Conservation (phyloP, 1,284 basidiomycete species). For the Heliocybe sulcata region DNA sequence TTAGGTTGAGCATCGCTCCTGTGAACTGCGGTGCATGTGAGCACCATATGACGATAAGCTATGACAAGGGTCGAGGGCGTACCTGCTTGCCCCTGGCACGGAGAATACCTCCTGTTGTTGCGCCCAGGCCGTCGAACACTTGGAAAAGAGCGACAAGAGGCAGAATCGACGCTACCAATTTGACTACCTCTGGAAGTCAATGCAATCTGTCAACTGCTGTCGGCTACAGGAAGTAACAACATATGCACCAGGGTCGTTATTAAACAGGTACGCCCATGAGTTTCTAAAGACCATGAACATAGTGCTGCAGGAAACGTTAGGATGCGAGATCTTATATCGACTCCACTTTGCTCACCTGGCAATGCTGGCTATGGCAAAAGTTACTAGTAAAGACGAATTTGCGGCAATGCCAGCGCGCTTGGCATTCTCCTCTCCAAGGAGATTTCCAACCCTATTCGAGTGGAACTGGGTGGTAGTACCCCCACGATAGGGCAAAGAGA, state of each 20-base stretch:
- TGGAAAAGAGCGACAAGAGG: conserved; percentile 80
- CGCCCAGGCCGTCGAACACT: conserved; percentile 67
- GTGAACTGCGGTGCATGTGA: conserved; percentile 30
- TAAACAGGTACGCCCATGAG: conserved; percentile 81
- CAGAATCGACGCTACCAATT: conserved; percentile 63
- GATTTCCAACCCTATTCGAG: conserved; percentile 62
- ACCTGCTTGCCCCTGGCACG: conserved; percentile 73
- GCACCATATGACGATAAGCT: neutral
- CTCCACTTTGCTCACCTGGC: conserved; percentile 42
- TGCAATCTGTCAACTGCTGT: neutral
- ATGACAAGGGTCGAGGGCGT: conserved; percentile 8
- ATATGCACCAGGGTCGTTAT: conserved; percentile 60
- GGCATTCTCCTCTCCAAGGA: conserved; percentile 69
- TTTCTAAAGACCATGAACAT: conserved; percentile 70
- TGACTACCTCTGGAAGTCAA: conserved; percentile 47
- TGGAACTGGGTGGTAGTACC: neutral
- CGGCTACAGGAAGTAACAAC: neutral
- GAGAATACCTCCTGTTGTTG: conserved; percentile 69
- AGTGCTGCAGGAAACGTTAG: conserved; percentile 29
- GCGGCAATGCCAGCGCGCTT: conserved; percentile 62
- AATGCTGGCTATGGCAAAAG: conserved; percentile 45
- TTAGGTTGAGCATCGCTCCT: conserved; percentile 60
- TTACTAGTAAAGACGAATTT: conserved; percentile 55
- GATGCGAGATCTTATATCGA: neutral
- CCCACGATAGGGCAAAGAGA: neutral